Evolutionary conservation across 2,329 filamentous ascomycete genomes (phyloP).

Genomic region (Blastomyces silverae): DNA sequence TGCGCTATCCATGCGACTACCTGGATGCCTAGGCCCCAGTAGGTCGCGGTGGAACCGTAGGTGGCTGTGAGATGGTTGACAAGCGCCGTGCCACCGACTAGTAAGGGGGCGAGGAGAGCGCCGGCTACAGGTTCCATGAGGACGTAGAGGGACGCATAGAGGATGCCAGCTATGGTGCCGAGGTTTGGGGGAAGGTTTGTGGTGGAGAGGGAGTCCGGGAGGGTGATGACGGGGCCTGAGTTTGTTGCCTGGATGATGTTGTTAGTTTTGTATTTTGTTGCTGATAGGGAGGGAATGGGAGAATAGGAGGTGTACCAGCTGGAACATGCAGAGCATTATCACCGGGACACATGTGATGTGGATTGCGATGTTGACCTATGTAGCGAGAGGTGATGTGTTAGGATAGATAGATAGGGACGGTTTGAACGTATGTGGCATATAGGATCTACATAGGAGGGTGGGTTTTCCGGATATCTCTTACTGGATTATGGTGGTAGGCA

Average conservation of each 20-base stretch:
- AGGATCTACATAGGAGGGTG: background rate
- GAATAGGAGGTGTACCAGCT: slow-evolving; percentile 44
- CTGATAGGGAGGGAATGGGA: background rate
- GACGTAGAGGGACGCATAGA: slow-evolving; percentile 75
- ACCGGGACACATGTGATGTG: slow-evolving; percentile 59
- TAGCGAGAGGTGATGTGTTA: slow-evolving; percentile 19
- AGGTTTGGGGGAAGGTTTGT: slow-evolving; percentile 55
- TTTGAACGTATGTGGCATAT: background rate
- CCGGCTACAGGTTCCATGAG: slow-evolving; percentile 93
- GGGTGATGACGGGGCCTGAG: slow-evolving; percentile 45
- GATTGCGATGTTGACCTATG: slow-evolving; percentile 57
- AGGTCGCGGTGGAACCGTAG: slow-evolving; percentile 54
- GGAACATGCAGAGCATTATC: slow-evolving; percentile 53
- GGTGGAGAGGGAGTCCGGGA: slow-evolving; percentile 50
- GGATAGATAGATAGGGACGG: slow-evolving; percentile 17
- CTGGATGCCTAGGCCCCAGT: slow-evolving; percentile 62
- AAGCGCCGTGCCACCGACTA: slow-evolving; percentile 66
- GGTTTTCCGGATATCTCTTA: slow-evolving; percentile 32
- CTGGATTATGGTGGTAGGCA: slow-evolving; percentile 58
- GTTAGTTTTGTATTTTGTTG: slow-evolving; percentile 1
- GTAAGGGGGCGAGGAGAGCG: slow-evolving; percentile 64
- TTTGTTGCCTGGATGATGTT: slow-evolving; percentile 48
- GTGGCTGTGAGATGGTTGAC: slow-evolving; percentile 66
- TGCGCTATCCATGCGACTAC: slow-evolving; percentile 76
- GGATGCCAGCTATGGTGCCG: slow-evolving; percentile 50